Evolutionary conservation across 140 eudicot species (phyloP), one percentile per base, ranked within the genome.

Genomic region (Erigeron philadelphicus): DNA sequence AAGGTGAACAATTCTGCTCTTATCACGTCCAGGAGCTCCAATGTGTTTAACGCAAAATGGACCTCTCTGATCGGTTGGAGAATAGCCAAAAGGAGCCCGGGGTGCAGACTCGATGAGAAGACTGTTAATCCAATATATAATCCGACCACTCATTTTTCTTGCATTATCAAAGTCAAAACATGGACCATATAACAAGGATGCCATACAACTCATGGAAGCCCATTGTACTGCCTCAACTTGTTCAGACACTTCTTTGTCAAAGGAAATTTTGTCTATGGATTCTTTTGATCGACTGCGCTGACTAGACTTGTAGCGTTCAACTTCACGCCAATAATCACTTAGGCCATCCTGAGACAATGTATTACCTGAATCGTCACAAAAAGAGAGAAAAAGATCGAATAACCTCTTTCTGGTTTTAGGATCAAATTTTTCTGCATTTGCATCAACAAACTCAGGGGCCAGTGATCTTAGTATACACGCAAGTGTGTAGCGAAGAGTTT

Each of bases 201-300:
- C 97, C 97, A 91, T 85, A 61, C 96, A 90, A 80, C 84, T 85
- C 96, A 88, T 85, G 75, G 97, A 88, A 63, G 96, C 95, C 97
- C 96, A 88, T 66, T 88, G 97, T 48, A 91, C 88, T 8, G 97
- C 96, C 67, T 91, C 97, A 43, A 86, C 90, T 74, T 91, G 97
- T 79, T 91, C 97, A 56, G 72, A 71, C 67, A 91, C 45, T 84
- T 91, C 97, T 76, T 84, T 84, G 71, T 91, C 97, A 52, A 91
- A 91, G 19, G 87, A 80, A 64, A 86, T 67, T 75, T 81, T 88
- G 77, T 88, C 97, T 11, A 84, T 75, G 35, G 97, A 91, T 78
- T 88, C 97, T 73, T 91, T 91, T 53, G 97, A 88, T 23, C 97
- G 89, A 31, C 80, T 54, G 53, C 82, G 88, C 74, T 81, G 96